phyloP scores from a whole-genome alignment of 2,329 filamentous ascomycete species.

The Pseudocercospora vitis region DNA sequence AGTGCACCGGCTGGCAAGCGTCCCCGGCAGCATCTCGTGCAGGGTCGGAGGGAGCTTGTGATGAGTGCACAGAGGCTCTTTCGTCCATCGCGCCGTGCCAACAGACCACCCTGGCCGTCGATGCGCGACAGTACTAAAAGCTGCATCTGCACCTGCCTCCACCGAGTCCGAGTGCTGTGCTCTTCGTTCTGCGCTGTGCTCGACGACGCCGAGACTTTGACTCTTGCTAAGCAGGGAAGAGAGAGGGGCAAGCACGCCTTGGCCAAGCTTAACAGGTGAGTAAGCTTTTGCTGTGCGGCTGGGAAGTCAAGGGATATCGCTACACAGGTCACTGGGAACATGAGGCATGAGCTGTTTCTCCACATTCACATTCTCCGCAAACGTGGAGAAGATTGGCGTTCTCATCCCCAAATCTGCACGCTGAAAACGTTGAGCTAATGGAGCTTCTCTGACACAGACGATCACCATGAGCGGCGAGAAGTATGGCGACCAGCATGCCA shows the following conservation, averaged over 20 bases:
- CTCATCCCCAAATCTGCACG: background rate
- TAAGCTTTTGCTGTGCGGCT: slow-evolving; percentile 7
- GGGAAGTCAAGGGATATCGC: background rate
- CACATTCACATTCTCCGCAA: background rate
- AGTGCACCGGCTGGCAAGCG: background rate
- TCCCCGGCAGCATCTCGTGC: background rate
- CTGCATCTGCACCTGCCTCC: slow-evolving; percentile 1
- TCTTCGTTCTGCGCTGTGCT: background rate
- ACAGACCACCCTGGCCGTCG: slow-evolving; percentile 6
- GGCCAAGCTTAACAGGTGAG: slow-evolving; percentile 19
- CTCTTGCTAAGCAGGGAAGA: no score
- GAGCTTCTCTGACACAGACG: background rate
- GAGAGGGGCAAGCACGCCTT: slow-evolving; percentile 6
- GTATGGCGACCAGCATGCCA: slow-evolving; percentile 18
- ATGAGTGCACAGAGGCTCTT: background rate
- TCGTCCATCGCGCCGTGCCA: background rate
- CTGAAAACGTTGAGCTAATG: background rate
- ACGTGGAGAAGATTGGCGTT: background rate
- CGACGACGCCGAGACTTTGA: background rate
- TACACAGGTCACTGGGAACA: no score
- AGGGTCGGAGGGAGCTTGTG: background rate
- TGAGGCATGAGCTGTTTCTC: no score
- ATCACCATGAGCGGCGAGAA: slow-evolving; percentile 19
- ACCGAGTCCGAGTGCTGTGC: background rate
- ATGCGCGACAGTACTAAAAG: slow-evolving; percentile 7